Evolutionary conservation across 208 protist genomes (phyloP).

Genomic region (Jaenimonas drosophilae): DNA sequence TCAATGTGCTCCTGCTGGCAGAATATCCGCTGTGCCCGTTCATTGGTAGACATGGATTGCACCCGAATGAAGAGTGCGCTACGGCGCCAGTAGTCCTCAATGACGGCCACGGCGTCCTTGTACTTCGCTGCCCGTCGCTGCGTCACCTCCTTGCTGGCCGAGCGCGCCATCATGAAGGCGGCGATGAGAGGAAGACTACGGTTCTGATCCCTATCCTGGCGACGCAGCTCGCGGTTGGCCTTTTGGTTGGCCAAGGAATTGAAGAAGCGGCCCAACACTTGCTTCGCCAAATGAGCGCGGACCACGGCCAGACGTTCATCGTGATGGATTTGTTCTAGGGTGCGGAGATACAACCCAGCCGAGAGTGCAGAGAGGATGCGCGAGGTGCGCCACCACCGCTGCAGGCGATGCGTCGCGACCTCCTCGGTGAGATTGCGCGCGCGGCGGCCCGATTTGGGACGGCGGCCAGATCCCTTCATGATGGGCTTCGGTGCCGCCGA

Average conservation of each 20-base stretch:
- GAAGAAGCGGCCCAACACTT: constrained; percentile 15
- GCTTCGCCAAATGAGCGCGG: constrained; percentile 19
- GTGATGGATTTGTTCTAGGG: constrained; percentile 3
- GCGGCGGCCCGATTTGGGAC: no score
- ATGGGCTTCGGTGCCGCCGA: no score
- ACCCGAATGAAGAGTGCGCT: constrained; percentile 10
- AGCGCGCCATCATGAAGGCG: constrained; percentile 10
- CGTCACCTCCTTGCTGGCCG: not conserved
- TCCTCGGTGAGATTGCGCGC: constrained; percentile 12
- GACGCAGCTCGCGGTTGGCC: not conserved
- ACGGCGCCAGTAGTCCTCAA: constrained; percentile 39
- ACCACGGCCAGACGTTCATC: constrained; percentile 14
- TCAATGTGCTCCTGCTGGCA: constrained; percentile 43
- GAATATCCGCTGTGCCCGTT: constrained; percentile 23
- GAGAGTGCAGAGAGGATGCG: constrained; percentile 9
- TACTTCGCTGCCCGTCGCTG: not conserved
- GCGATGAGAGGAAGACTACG: constrained; percentile 4
- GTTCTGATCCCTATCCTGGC: not conserved
- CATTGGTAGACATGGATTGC: constrained; percentile 9
- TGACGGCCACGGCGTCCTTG: constrained; percentile 10
- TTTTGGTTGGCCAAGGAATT: constrained; percentile 5
- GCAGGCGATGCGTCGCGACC: constrained; percentile 25
- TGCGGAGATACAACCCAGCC: constrained; percentile 4
- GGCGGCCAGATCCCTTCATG: no score
- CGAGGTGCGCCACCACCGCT: constrained; percentile 25